These are phyloP conservation scores for Phaeosphaeria sp. DNA, from an alignment of 2,329 filamentous ascomycete species.

Conservation along the genomic window DNA sequence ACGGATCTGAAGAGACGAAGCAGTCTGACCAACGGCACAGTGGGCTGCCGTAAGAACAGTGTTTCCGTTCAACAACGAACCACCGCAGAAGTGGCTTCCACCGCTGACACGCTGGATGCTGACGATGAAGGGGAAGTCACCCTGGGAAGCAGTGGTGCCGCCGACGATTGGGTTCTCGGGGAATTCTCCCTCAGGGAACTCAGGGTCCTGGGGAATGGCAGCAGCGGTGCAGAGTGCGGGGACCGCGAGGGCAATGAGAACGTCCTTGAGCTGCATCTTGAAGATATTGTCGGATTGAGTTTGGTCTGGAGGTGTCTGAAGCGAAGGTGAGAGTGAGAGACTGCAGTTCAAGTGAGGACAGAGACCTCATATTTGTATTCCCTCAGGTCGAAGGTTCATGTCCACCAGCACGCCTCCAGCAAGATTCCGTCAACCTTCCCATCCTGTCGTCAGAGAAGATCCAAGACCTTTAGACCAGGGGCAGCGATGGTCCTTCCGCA, in stretches of 20 bases:
- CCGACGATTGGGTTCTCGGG: constrained; percentile 27
- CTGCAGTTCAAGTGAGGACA: constrained; percentile 3
- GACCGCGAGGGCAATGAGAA: constrained; percentile 28
- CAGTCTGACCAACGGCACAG: constrained; percentile 27
- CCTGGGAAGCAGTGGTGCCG: constrained; percentile 26
- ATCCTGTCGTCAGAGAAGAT: constrained; percentile 12
- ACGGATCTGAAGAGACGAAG: constrained; percentile 24
- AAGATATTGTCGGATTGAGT: constrained; percentile 10
- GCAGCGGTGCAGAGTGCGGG: constrained; percentile 26
- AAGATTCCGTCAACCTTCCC: constrained; percentile 15
- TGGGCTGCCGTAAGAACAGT: constrained; percentile 39
- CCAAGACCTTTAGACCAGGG: constrained; percentile 23
- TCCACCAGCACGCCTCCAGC: neutral
- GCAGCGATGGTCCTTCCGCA: constrained; percentile 23
- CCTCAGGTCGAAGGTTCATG: neutral
- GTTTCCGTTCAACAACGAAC: constrained; percentile 32
- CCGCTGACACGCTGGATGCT: constrained; percentile 16
- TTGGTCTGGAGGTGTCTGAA: constrained; percentile 11
- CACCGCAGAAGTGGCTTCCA: constrained; percentile 37
- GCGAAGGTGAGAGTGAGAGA: constrained; percentile 17
- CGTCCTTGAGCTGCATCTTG: constrained; percentile 32
- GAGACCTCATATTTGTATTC: constrained; percentile 25
- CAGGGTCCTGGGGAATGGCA: constrained; percentile 29
- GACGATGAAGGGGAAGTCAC: constrained; percentile 40
- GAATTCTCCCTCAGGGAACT: constrained; percentile 3